A percentile compares a stretch with the other conserved stretches of the same genome.
phyloP scores from a whole-genome alignment of 495 filamentous ascomycete species.

The Oleoguttula mirabilis region DNA sequence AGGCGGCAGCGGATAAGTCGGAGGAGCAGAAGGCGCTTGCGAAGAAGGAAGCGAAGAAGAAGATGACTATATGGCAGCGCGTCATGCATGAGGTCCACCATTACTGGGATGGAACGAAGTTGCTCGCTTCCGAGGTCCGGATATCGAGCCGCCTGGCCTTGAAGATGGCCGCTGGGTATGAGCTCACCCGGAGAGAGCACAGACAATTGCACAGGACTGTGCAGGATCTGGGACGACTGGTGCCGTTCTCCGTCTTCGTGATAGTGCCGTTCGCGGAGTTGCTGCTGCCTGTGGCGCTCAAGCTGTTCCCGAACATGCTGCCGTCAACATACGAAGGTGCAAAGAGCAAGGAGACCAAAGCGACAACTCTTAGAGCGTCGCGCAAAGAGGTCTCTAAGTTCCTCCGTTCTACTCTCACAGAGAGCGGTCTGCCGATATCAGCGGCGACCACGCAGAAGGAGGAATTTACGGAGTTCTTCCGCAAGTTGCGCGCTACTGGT shows the following conservation, averaged over 20 bases:
- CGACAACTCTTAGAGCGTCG: constrained; percentile 65
- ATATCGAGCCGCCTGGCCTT: constrained; percentile 83
- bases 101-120: constrained; percentile 99
- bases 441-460: constrained; percentile 78
- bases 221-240: constrained; percentile 80
- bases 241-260: constrained; percentile 94
- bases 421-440: constrained; percentile 82
- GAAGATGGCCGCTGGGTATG: constrained; percentile 97
- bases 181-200: constrained; percentile 85
- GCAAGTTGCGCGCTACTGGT: constrained; percentile 76
- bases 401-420: constrained; percentile 76
- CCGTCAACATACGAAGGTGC: constrained; percentile 95
- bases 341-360: constrained; percentile 78
- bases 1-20: constrained; percentile 32
- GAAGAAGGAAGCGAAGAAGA: constrained; percentile 70
- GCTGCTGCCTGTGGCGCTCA: constrained; percentile 84
- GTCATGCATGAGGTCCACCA: constrained; percentile 84
- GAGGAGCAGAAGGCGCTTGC: constrained; percentile 42
- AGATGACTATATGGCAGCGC: constrained; percentile 78
- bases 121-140: constrained; percentile 80
- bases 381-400: constrained; percentile 91
- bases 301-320: constrained; percentile 90
- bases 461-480: constrained; percentile 96
- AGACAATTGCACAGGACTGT: constrained; percentile 85
- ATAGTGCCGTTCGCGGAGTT: constrained; percentile 95